These are phyloP conservation scores for Austroboletus festivus DNA, from an alignment of 768 basidiomycete genomes.

Conservation along the genomic window DNA sequence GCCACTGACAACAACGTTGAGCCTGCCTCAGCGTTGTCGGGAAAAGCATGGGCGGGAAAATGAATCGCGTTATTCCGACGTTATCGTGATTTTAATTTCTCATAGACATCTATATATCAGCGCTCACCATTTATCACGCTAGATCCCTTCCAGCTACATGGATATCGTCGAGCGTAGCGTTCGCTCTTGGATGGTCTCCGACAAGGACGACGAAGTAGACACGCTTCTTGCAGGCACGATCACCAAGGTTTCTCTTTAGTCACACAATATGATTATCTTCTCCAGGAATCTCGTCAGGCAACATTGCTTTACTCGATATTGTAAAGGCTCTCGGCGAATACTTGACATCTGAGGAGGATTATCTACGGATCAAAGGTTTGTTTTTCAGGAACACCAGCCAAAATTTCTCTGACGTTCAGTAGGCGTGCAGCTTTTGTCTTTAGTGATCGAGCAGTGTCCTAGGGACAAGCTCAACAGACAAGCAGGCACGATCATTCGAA, in stretches of 20 bases:
- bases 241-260: background rate
- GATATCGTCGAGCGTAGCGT: conserved; percentile 51
- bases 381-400: background rate
- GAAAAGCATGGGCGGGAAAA: conserved; percentile 22
- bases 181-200: conserved; percentile 70
- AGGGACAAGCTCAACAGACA: conserved; percentile 69
- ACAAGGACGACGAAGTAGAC: conserved; percentile 55
- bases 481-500: conserved; percentile 54
- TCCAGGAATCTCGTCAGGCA: conserved; percentile 52
- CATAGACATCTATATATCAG: conserved; percentile 11
- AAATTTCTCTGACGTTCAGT: background rate
- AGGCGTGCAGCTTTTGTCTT: conserved; percentile 86
- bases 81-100: background rate
- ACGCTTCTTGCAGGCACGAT: conserved; percentile 54
- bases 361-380: conserved; percentile 74
- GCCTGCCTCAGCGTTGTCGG: conserved; percentile 15
- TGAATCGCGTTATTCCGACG: conserved; percentile 4
- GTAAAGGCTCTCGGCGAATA: conserved; percentile 88
- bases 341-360: conserved; percentile 82
- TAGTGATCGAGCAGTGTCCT: conserved; percentile 61
- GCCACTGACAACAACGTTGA: conserved; percentile 19
- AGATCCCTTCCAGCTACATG: conserved; percentile 25
- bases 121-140: background rate
- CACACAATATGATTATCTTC: conserved; percentile 1
- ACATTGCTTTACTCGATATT: conserved; percentile 63